A percentile compares a stretch with the other conserved stretches of the same genome.
Evolutionary conservation across 75 land plant species (phyloP).

Genomic region (Isoetes taiwanensis): DNA sequence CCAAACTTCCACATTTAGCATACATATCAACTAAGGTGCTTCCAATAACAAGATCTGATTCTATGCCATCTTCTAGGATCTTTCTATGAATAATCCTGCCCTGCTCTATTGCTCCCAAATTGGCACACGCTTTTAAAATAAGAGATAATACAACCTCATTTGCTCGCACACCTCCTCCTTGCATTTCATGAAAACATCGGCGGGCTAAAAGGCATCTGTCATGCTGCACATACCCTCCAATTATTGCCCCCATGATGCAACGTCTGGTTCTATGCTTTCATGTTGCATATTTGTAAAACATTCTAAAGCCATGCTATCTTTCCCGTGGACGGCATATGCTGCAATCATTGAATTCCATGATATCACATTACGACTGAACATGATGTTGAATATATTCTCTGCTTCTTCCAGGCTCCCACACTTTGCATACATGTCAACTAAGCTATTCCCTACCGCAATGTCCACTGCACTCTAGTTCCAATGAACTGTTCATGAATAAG

Average conservation of each 20-base stretch:
- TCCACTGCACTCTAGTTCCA: slow-evolving; percentile 14
- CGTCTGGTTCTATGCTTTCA: slow-evolving; percentile 9
- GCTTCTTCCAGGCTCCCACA: slow-evolving; percentile 18
- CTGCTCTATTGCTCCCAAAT: slow-evolving; percentile 25
- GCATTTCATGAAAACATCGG: slow-evolving; percentile 28
- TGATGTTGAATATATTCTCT: not conserved
- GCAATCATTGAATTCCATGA: slow-evolving; percentile 9
- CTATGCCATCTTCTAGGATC: slow-evolving; percentile 16
- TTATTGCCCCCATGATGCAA: too few species aligned
- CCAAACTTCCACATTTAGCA: slow-evolving; percentile 29
- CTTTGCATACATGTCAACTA: slow-evolving; percentile 26
- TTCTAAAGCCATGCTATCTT: not conserved
- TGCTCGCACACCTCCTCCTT: slow-evolving; percentile 15
- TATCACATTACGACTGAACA: not conserved
- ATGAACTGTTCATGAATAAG: slow-evolving; percentile 30
- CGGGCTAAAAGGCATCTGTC: slow-evolving; percentile 22
- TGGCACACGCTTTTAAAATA: slow-evolving; percentile 36
- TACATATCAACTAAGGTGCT: slow-evolving; percentile 41
- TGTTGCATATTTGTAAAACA: slow-evolving; percentile 6
- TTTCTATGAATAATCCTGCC: slow-evolving; percentile 36
- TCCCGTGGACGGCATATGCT: slow-evolving; percentile 5
- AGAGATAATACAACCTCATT: slow-evolving; percentile 36
- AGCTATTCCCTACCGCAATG: slow-evolving; percentile 19
- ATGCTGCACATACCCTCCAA: slow-evolving; percentile 3
- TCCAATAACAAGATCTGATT: slow-evolving; percentile 15